Evolutionary conservation across 352 stramenopile species (phyloP).

Genomic region (Globisporangium takayamanum): DNA sequence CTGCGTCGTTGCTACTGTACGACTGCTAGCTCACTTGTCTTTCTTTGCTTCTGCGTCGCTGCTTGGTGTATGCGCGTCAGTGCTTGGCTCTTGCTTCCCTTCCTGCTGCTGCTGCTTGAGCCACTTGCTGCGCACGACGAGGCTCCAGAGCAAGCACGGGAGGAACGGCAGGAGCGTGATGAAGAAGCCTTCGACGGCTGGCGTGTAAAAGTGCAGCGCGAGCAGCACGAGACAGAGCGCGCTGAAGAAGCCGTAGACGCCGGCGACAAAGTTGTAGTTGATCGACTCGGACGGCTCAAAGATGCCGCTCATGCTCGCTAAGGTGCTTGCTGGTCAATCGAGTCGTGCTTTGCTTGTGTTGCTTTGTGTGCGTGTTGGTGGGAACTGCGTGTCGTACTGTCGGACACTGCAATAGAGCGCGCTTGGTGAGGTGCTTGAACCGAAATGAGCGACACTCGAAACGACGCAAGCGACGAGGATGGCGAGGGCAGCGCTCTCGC

Average conservation of each 20-base stretch:
- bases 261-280: conserved; percentile 88
- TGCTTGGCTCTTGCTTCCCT: conserved; percentile 11
- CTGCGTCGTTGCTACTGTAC: not conserved
- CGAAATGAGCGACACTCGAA: not conserved
- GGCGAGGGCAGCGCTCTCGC: not conserved
- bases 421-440: not conserved
- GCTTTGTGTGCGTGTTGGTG: not conserved
- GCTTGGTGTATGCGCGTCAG: conserved; percentile 12
- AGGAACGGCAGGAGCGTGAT: conserved; percentile 78
- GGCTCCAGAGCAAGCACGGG: conserved; percentile 79
- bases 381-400: conserved; percentile 1
- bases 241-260: conserved; percentile 69
- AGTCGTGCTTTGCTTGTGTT: not conserved
- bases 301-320: conserved; percentile 20
- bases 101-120: conserved; percentile 31
- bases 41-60: conserved; percentile 19
- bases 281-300: conserved; percentile 70
- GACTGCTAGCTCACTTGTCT: conserved; percentile 12
- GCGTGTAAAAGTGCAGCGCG: conserved; percentile 52
- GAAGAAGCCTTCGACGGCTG: conserved; percentile 77
- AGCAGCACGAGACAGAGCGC: conserved; percentile 50
- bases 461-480: not conserved
- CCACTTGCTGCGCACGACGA: conserved; percentile 74
- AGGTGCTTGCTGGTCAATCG: not conserved
- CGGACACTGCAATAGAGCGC: not conserved